Base-by-base conservation (phyloP, 202 grass and related monocot genomes). In the Zizania palustris region DNA sequence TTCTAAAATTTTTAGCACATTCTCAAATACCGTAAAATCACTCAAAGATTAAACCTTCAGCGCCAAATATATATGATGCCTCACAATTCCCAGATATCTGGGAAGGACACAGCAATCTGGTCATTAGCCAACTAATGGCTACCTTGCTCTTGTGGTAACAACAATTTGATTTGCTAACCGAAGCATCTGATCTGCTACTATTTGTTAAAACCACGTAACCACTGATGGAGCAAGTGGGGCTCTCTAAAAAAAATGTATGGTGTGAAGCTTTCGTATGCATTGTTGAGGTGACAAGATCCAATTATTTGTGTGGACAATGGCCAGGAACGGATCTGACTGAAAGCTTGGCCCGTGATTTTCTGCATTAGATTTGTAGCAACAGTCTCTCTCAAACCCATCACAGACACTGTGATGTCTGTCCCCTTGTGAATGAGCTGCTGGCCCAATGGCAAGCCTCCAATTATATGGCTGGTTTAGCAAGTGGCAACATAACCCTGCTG, bases 341-440 rank as follows among this genome's bases (percentile, higher is more conserved):
- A 83, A 83, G 64, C 57, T 86, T 68, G 64, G 48, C 13, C 16
- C 45, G 60, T 11, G 58, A 62, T 81, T 72, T 71, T 10, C 5
- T 75, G 16, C 46, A 65, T 69, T 86, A 42, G 67, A 38, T 66
- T 66, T 75, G 53, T 19, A 41, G 37, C 33, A 72, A 41, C 37
- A 35, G 54, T 86, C 84, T 42, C 84, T 61, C 67, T 90, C 88
- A 49, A 14, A 19, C 28, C 57, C 84, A 39, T 90, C 76, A 83
- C 38, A 12, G 80, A 86, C 68, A 86, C 68, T 5, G 71, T 16
- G 75, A 84, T 49, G 60, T n/a, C 85, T 55, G 71, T 80, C 75
- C 71, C 58, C 68, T 75, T 49, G 10, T 28, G 49, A 88, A 75
- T 84, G 50, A 42, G 56, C 73, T 37, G 73, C 51, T 67, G 73